Conservation (phyloP, 768 basidiomycete species). For the Naganishia randhawae region DNA sequence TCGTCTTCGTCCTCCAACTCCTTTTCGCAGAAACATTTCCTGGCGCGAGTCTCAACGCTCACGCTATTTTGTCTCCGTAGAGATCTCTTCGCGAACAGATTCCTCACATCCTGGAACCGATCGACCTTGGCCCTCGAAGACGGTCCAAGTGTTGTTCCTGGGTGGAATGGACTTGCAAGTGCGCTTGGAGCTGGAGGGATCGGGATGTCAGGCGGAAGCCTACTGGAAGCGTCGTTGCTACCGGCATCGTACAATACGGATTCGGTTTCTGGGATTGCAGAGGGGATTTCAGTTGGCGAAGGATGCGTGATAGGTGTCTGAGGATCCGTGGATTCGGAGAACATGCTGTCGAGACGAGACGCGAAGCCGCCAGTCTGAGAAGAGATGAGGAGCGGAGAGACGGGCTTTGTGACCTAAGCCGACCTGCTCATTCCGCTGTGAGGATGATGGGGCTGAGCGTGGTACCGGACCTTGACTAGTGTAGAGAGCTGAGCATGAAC, state of each 20-base stretch:
- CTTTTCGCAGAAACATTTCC: constrained; percentile 40
- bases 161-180: constrained; percentile 13
- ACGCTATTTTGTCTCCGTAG: constrained; percentile 8
- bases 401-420: constrained; percentile 23
- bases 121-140: constrained; percentile 11
- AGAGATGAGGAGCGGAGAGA: neutral
- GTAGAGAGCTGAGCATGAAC: neutral
- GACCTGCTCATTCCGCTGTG: constrained; percentile 2
- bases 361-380: neutral
- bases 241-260: neutral
- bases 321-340: neutral
- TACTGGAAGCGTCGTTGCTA: neutral
- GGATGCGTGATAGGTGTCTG: neutral
- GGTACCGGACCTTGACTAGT: constrained; percentile 14
- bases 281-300: no score
- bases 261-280: neutral
- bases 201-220: neutral
- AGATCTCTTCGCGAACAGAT: constrained; percentile 7
- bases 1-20: constrained; percentile 36
- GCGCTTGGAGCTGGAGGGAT: neutral
- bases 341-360: constrained; percentile 18
- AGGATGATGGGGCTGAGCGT: neutral
- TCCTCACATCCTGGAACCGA: constrained; percentile 16
- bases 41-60: neutral
- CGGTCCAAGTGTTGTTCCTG: constrained; percentile 9